Base-by-base conservation (phyloP, 495 filamentous ascomycete species). In the Immersiella caudata region DNA sequence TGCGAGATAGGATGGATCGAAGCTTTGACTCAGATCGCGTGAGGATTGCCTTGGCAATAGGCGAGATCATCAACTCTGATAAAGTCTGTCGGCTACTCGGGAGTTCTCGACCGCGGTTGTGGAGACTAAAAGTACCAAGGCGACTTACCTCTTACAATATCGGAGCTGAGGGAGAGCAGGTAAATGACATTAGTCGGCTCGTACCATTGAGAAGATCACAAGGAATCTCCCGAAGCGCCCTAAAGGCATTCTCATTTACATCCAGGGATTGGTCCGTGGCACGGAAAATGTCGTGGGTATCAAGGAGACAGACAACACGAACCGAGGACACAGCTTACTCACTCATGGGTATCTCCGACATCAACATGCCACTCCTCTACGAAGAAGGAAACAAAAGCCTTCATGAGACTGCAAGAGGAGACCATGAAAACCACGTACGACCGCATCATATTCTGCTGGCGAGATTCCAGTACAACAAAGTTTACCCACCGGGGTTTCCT, bases 341-440 rank as follows among this genome's bases (percentile, higher is more conserved):
- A 9, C 64, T 72, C 1, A 26, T 72, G 50, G 70, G 70, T 0
- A 51, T 72, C 16, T 72, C 67, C 49, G 40, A 65, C 20, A 61
- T 72, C 52, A 66, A 69, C 49, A 68, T 71, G 58, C 63, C 69
- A 0, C 49, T 71, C 9, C 51, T 68, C 5, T 71, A 71, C 26
- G 69, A 67, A 2, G 70, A 71, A 29, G 67, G 70, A 0, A 11
- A 33, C 9, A 0, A 68, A 61, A 25, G 57, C 67, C 0, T 71
- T 71, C n/a, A 21, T 54, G n/a, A 29, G 70, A 20, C 52, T 71
- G 21, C 67, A 71, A 36, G 58, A 68, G 33, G 70, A 68, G 27
- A 68, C 69, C 26, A 58, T 68, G 21, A 55, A 64, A 7, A 24
- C 2, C 33, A 9, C 27, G 9, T 36, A 24, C 59, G 59, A 61